Conservation (phyloP, 192 early-diverging fungal species). For the Linnemannia schmuckeri region DNA sequence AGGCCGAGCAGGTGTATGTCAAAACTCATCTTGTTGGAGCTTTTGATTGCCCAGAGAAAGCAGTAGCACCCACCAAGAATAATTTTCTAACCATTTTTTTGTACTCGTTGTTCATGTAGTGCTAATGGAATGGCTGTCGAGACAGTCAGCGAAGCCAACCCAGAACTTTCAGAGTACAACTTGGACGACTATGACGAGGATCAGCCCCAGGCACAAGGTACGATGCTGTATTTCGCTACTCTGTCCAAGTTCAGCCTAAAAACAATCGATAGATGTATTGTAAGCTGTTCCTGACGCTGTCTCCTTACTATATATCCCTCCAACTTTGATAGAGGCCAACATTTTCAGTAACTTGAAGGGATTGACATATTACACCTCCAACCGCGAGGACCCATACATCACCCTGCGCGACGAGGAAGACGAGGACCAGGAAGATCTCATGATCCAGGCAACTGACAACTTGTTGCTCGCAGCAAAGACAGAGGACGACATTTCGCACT, state of each 20-base stretch:
- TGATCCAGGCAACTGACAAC: conserved; percentile 85
- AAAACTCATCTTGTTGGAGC: neutral
- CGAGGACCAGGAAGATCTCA: conserved; percentile 87
- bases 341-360: conserved; percentile 91
- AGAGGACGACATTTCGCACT: conserved; percentile 96
- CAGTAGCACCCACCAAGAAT: neutral
- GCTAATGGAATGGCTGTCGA: conserved; percentile 45
- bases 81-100: neutral
- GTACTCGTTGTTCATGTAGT: conserved; percentile 11
- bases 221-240: neutral
- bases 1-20: conserved; percentile 60
- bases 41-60: neutral
- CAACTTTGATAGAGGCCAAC: conserved; percentile 61
- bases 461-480: conserved; percentile 94
- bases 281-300: neutral
- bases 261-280: neutral
- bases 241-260: too few species aligned
- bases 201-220: conserved; percentile 62
- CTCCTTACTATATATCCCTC: too few species aligned
- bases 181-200: conserved; percentile 95
- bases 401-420: conserved; percentile 77
- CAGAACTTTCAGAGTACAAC: conserved; percentile 87
- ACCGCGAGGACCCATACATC: conserved; percentile 91
- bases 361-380: conserved; percentile 85
- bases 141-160: conserved; percentile 59